A percentile compares a stretch with the other conserved stretches of the same genome.
These are phyloP conservation scores for Colletotrichum simmondsii DNA, from an alignment of 2,329 filamentous ascomycete species.

Conservation along the genomic window DNA sequence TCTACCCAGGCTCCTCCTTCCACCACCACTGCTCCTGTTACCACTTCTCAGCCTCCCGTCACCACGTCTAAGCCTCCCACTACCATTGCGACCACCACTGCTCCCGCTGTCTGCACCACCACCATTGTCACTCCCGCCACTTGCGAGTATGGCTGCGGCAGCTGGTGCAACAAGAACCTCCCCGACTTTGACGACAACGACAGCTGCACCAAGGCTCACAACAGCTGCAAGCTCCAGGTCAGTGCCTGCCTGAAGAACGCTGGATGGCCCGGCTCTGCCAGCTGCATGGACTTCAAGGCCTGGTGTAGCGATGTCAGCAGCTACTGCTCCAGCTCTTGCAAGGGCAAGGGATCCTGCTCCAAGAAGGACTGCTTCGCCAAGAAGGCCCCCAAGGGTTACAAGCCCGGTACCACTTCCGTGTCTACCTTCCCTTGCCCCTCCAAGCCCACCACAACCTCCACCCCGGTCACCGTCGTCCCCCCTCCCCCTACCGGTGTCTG, in stretches of 20 bases:
- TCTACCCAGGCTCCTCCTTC: conserved; percentile 27
- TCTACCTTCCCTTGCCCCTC: conserved; percentile 39
- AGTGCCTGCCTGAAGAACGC: conserved; percentile 63
- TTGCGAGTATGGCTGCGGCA: conserved; percentile 66
- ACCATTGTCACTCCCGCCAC: conserved; percentile 55
- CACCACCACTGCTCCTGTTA: conserved; percentile 28
- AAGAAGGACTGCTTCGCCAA: conserved; percentile 56
- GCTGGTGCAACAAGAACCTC: conserved; percentile 63
- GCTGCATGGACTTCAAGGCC: conserved; percentile 61
- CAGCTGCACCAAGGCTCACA: conserved; percentile 54
- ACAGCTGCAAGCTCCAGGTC: conserved; percentile 58
- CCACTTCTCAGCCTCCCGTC: conserved; percentile 21
- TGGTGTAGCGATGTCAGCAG: conserved; percentile 60
- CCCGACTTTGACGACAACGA: conserved; percentile 57
- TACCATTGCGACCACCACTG: conserved; percentile 46
- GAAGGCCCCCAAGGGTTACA: conserved; percentile 50
- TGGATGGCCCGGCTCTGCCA: conserved; percentile 57
- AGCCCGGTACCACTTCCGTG: conserved; percentile 42
- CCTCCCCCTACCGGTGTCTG: conserved; percentile 64
- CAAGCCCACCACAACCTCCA: conserved; percentile 41
- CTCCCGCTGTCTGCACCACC: conserved; percentile 57
- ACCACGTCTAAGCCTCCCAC: conserved; percentile 38
- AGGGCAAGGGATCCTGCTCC: conserved; percentile 46
- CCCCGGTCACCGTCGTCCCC: conserved; percentile 46
- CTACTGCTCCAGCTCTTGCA: conserved; percentile 56